Base-by-base conservation (phyloP, 257 asterid genomes). In the Solanum raphanifolium region DNA sequence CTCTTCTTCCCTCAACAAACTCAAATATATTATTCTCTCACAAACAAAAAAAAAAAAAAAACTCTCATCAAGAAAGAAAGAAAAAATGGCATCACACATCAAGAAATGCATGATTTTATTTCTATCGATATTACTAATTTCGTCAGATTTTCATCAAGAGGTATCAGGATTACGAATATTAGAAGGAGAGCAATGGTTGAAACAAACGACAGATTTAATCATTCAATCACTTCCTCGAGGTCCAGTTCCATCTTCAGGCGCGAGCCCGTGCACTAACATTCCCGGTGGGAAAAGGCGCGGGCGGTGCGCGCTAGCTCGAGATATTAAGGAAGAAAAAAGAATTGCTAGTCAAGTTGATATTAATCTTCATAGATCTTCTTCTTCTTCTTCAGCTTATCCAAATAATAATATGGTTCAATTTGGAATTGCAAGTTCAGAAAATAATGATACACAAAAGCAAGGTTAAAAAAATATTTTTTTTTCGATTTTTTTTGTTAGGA, bases 221-320 rank as follows among this genome's bases (percentile, higher is more conserved):
- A 84, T 91, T 27, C 94, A 92, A 73, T 92, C 94, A 15, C 95
- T 94, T 48, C 96, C 95, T 0, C 88, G 91, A 58, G 98, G 98
- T 52, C 65, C 52, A 2, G 91, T 75, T 18, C 90, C 88, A 0
- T 38, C 91, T 23, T 91, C 94, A 7, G 32, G 87, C 32, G 72
- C 87, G 62, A 94, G 87, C 84, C 92, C 98, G 32, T 94, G 98
- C 90, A 92, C 98, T 12, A 89, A 89, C 71, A 90, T 93, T 75
- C 96, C 95, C 10, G 92, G 93, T 25, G 91, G 91, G 2, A 52
- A 13, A 6, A 88, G 89, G 82, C 89, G 46, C 9, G 93, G 95
- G n/a, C 94, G 94, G 3, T 93, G 95, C 83, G 85, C 92, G 3
- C 43, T 94, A 76, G 93, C 90, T 13, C 43, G 73, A 25, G 35